Conservation (phyloP, 2,329 filamentous ascomycete genomes). For the Penicillium sp. region DNA sequence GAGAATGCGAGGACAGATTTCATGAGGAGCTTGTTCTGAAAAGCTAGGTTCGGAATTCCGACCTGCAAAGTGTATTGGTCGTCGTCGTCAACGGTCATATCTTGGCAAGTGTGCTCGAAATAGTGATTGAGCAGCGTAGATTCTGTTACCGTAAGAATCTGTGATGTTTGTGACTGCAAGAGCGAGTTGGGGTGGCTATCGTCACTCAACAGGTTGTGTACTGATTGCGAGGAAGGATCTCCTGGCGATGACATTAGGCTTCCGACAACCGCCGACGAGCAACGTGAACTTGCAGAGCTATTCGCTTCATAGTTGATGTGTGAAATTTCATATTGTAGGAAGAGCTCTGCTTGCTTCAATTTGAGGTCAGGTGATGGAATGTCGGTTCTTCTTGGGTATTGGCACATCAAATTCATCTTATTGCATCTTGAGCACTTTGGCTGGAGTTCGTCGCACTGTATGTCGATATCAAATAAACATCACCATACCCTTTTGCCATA, state of each 20-base stretch:
- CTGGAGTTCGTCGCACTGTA: not conserved
- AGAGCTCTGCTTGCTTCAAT: not conserved
- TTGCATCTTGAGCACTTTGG: constrained; percentile 3
- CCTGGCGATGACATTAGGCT: not conserved
- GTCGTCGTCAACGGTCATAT: not conserved
- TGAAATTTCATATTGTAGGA: not conserved
- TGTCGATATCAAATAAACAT: not conserved
- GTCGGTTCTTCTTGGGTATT: not conserved
- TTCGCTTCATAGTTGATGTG: not conserved
- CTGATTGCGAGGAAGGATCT: not conserved
- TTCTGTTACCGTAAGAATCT: not conserved
- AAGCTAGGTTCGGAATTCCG: not conserved
- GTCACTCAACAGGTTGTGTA: not conserved
- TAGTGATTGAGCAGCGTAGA: not conserved
- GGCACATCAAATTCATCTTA: not conserved
- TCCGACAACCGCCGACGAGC: not conserved
- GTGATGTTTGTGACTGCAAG: not conserved
- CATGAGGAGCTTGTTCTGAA: not conserved
- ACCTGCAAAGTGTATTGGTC: not conserved
- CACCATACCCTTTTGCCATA: not conserved
- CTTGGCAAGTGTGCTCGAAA: not conserved
- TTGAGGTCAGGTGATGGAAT: not conserved
- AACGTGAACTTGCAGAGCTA: not conserved
- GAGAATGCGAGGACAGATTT: constrained; percentile 3
- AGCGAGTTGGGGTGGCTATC: not conserved